A percentile compares a stretch with the other conserved stretches of the same genome.
phyloP scores from a whole-genome alignment of 2,329 filamentous ascomycete species.

The Ophioceras dolichostomum region DNA sequence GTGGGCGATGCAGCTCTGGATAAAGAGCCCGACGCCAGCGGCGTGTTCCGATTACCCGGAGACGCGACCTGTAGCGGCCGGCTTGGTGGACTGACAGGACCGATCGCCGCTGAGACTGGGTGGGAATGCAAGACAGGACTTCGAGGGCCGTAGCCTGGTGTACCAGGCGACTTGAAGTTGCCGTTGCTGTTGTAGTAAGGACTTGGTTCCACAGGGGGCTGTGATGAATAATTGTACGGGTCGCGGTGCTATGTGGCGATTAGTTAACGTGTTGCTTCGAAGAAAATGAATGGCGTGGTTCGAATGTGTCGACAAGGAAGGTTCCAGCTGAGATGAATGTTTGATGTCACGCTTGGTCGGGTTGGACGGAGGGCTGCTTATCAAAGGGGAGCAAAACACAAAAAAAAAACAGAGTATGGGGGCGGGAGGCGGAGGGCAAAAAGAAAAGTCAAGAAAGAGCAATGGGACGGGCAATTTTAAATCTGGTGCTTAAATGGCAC shows the following conservation, averaged over 20 bases:
- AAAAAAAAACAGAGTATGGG: conserved; percentile 7
- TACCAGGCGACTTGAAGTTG: conserved; percentile 34
- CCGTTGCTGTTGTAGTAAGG: conserved; percentile 32
- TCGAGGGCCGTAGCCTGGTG: conserved; percentile 29
- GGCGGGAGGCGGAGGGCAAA: conserved; percentile 3
- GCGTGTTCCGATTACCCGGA: conserved; percentile 32
- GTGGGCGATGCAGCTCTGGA: conserved; percentile 27
- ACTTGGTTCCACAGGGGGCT: conserved; percentile 25
- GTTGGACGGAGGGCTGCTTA: conserved; percentile 1
- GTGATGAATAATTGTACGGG: conserved; percentile 32
- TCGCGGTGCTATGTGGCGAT: conserved; percentile 41
- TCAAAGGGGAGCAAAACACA: neutral
- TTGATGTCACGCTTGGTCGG: conserved; percentile 1
- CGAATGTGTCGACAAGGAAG: neutral
- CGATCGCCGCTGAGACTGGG: conserved; percentile 14
- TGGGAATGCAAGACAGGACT: conserved; percentile 37
- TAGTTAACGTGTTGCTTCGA: conserved; percentile 2
- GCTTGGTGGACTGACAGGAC: conserved; percentile 30
- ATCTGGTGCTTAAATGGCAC: conserved; percentile 1
- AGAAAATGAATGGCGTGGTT: conserved; percentile 4
- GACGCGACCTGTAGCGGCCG: conserved; percentile 31
- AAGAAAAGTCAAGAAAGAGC: conserved; percentile 6
- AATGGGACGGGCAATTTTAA: no score
- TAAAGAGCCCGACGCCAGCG: conserved; percentile 21
- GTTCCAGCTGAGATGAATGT: neutral